Percentiles rank a stretch among this genome's conserved stretches.
phyloP scores from a whole-genome alignment of 208 protist species.

The Wallacemonas sp. region DNA sequence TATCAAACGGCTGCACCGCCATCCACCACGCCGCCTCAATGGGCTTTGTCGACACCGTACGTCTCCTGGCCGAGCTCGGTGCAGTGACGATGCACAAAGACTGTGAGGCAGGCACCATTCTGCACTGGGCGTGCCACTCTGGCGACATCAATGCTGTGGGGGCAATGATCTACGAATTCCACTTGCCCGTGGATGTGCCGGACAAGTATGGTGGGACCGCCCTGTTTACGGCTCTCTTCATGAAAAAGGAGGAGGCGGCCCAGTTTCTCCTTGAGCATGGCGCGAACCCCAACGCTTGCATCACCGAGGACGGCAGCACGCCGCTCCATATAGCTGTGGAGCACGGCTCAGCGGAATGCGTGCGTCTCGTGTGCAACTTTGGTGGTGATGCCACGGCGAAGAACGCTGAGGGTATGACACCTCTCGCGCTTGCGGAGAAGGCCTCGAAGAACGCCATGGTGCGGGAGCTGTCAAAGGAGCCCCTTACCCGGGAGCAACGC shows the following conservation, averaged over 20 bases:
- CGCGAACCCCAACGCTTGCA: constrained; percentile 48
- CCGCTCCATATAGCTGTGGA: constrained; percentile 88
- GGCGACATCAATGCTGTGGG: constrained; percentile 72
- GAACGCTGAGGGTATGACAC: constrained; percentile 65
- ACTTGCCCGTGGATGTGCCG: constrained; percentile 60
- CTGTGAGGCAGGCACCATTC: constrained; percentile 68
- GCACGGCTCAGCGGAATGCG: constrained; percentile 62
- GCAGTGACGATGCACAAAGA: constrained; percentile 38
- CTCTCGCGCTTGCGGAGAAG: constrained; percentile 54
- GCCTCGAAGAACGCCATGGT: constrained; percentile 29
- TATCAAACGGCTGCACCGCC: constrained; percentile 57
- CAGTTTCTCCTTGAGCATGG: constrained; percentile 90
- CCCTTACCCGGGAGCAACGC: constrained; percentile 33
- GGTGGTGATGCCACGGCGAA: constrained; percentile 57
- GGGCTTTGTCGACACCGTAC: constrained; percentile 68
- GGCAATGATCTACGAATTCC: constrained; percentile 76
- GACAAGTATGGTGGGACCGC: constrained; percentile 84
- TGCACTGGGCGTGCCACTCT: constrained; percentile 89
- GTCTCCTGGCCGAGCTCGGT: constrained; percentile 59
- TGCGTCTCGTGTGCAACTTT: constrained; percentile 62
- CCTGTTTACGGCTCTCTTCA: constrained; percentile 84
- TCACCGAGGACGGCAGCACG: constrained; percentile 68
- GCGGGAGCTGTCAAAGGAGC: constrained; percentile 72
- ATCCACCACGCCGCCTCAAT: constrained; percentile 81
- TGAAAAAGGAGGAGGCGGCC: constrained; percentile 70